Evolutionary conservation across 306 rosid species (phyloP).

Genomic region (Malus fusca): DNA sequence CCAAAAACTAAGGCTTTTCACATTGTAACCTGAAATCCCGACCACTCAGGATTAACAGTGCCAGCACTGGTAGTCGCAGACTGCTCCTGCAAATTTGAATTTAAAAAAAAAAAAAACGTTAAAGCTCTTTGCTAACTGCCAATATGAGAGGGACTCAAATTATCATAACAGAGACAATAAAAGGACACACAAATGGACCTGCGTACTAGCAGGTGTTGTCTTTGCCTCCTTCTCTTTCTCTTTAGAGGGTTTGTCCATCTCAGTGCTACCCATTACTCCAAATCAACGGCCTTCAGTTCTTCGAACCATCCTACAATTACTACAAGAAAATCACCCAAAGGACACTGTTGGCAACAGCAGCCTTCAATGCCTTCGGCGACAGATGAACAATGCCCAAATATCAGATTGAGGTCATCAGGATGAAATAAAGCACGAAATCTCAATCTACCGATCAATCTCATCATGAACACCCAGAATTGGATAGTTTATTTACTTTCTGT

Average conservation of each 20-base stretch:
- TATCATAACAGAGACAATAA: not conserved
- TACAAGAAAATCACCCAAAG: not conserved
- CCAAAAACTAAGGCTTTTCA: conserved; percentile 13
- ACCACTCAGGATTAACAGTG: conserved; percentile 85
- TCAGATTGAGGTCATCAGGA: not conserved
- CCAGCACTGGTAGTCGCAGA: conserved; percentile 55
- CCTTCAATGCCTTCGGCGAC: not conserved
- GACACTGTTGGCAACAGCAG: not conserved
- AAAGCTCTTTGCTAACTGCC: conserved; percentile 5
- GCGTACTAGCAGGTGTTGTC: conserved; percentile 58
- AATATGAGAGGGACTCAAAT: not conserved
- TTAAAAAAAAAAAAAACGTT: not conserved
- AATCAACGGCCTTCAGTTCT: conserved; percentile 22
- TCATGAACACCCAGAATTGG: not conserved
- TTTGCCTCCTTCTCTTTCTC: conserved; percentile 67
- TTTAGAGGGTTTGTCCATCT: conserved; percentile 68
- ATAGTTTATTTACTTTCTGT: not conserved
- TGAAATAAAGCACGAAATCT: not conserved
- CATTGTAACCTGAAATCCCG: conserved; percentile 75
- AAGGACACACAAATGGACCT: conserved; percentile 45
- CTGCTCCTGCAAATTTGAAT: conserved; percentile 53
- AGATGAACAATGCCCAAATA: not conserved
- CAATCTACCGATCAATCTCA: not conserved
- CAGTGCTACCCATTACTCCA: conserved; percentile 67
- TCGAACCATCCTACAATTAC: conserved; percentile 49